Conservation (phyloP, 2,329 filamentous ascomycete species). For the Cladosporium sphaerospermum region DNA sequence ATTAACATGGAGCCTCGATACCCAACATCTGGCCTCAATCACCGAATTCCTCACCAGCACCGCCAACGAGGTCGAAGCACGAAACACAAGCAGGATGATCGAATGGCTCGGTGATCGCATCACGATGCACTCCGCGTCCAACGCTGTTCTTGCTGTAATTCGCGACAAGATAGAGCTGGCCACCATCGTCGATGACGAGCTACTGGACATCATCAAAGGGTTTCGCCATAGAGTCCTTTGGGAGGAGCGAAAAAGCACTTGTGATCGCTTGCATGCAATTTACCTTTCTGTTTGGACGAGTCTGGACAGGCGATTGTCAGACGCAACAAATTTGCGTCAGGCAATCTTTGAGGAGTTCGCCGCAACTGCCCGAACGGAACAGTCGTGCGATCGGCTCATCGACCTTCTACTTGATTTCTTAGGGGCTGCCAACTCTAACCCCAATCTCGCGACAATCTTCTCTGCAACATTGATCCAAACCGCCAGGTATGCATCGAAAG, state of each 20-base stretch:
- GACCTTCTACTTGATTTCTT: not conserved
- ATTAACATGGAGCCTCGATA: not conserved
- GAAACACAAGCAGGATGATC: conserved; percentile 17
- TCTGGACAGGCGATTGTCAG: not conserved
- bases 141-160: not conserved
- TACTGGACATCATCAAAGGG: conserved; percentile 2
- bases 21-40: conserved; percentile 9
- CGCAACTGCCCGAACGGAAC: not conserved
- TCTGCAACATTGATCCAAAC: not conserved
- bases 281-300: not conserved
- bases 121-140: not conserved
- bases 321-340: not conserved
- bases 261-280: not conserved
- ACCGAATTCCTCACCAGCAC: conserved; percentile 21
- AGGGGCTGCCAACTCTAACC: not conserved
- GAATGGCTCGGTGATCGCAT: conserved; percentile 17
- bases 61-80: conserved; percentile 21
- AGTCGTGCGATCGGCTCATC: not conserved
- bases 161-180: conserved; percentile 5
- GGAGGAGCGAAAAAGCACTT: not conserved
- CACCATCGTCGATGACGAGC: conserved; percentile 1
- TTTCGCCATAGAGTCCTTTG: not conserved
- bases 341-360: not conserved
- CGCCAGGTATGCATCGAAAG: not conserved
- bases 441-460: not conserved